These are phyloP conservation scores for Aureobasidium sp. DNA, from an alignment of 2,329 filamentous ascomycete species.

Conservation along the genomic window DNA sequence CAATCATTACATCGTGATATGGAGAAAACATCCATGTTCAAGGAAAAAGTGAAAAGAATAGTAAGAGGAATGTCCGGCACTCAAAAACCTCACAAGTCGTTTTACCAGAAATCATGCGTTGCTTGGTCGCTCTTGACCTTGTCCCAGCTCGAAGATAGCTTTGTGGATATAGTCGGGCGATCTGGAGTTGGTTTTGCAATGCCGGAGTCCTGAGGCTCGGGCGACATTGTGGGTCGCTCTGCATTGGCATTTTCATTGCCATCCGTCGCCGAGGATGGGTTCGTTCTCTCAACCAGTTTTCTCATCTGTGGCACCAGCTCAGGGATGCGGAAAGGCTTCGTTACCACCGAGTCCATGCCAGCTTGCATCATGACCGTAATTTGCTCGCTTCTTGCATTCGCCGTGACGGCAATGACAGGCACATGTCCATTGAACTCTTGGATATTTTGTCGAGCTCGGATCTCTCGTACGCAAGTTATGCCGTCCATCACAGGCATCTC, in stretches of 20 bases:
- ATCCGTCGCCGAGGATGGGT: neutral
- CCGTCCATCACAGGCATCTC: conserved; percentile 79
- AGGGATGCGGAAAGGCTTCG: conserved; percentile 30
- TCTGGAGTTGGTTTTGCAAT: neutral
- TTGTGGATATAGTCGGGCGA: neutral
- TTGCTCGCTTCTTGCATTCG: conserved; percentile 57
- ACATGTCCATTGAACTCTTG: conserved; percentile 56
- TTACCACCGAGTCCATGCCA: conserved; percentile 26
- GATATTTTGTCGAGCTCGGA: conserved; percentile 51
- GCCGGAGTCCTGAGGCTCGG: neutral
- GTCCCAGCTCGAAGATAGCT: neutral
- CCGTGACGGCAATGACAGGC: conserved; percentile 66
- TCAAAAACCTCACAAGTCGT: neutral
- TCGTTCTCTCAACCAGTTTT: neutral
- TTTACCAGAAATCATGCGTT: neutral
- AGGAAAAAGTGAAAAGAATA: neutral
- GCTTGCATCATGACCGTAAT: conserved; percentile 22
- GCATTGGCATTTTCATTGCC: neutral
- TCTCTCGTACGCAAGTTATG: conserved; percentile 59
- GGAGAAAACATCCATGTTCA: neutral
- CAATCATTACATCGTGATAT: neutral
- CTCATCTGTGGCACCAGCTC: conserved; percentile 31
- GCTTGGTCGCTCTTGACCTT: neutral
- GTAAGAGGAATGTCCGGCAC: neutral
- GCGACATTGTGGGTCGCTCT: neutral